Conservation (phyloP, 1,139 yeast genomes). For the Candida buenavistaensis region DNA sequence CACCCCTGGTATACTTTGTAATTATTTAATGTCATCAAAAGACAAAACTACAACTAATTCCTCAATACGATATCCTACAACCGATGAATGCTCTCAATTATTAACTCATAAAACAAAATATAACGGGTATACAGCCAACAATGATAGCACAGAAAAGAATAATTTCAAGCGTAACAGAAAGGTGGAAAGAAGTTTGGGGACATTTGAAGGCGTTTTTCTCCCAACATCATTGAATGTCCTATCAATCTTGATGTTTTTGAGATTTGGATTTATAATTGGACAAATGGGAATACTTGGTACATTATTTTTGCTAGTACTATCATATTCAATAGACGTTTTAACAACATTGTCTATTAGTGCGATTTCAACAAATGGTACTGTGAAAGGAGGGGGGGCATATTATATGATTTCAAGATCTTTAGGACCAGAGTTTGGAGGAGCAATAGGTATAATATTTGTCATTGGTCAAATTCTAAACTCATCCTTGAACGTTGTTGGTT, state of each 20-base stretch:
- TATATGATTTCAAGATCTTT: slow-evolving; percentile 77
- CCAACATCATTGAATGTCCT: slow-evolving; percentile 76
- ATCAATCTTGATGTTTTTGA: slow-evolving; percentile 76
- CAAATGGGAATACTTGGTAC: slow-evolving; percentile 75
- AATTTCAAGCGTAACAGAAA: slow-evolving; percentile 1
- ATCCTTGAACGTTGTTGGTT: slow-evolving; percentile 77
- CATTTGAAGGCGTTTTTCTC: slow-evolving; percentile 75
- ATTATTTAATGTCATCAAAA: not conserved
- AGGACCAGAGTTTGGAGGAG: slow-evolving; percentile 85
- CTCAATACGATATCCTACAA: not conserved
- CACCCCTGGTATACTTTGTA: too few relatives aligned
- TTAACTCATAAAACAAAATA: slow-evolving; percentile 5
- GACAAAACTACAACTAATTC: not conserved
- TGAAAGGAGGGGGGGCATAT: slow-evolving; percentile 83
- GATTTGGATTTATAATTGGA: slow-evolving; percentile 79
- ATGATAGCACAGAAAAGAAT: slow-evolving; percentile 5
- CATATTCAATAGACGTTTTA: slow-evolving; percentile 64
- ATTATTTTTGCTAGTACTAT: slow-evolving; percentile 53
- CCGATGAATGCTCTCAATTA: slow-evolving; percentile 11
- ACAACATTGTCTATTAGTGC: slow-evolving; percentile 77
- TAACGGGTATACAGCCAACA: not conserved
- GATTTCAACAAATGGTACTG: slow-evolving; percentile 80
- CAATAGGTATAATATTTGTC: slow-evolving; percentile 75
- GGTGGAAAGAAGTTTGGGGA: slow-evolving; percentile 51
- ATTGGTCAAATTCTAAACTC: slow-evolving; percentile 76